Evolutionary conservation across 2,329 filamentous ascomycete genomes (phyloP), one percentile per base, ranked within the genome.

Genomic region (Lachnellula arida): DNA sequence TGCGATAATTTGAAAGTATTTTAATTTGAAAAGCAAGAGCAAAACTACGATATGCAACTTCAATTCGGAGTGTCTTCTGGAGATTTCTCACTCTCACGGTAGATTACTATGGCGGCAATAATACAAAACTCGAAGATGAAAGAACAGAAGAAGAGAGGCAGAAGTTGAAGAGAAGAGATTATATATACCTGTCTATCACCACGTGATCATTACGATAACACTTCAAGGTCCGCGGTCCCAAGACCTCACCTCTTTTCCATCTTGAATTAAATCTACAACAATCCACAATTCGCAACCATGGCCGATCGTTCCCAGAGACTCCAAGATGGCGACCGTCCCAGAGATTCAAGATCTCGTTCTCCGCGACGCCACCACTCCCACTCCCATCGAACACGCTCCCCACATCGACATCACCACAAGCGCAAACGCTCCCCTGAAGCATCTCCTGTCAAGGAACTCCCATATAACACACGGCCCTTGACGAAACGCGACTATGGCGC

Each of bases 401-500:
- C 59, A 12, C 63, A 60, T 46, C 57, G 54, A 39, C 71, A 74
- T 52, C 71, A 68, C 51, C 70, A 73, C 54, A 71, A 67, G 51
- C 68, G 63, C 57, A 66, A 67, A 34, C 70, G 60, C 53, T 68
- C 60, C 5, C 63, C 60, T 39, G 49, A 54, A 39, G 52, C 51
- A 39, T 23, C 37, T 15, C 54, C 54, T 17, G 32, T 52, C 3
- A 58, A 56, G 32, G 53, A 49, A 15, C 77, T 95, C 9, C 91
- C 91, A 0, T 86, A 84, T 65, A 76, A 79, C 51, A 85, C 89
- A 3, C 79, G 80, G 12, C 76, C 77, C 44, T 77, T 97, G 4
- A 81, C 80, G 7, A 92, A 88, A 67, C 77, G 80, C 52, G 89
- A 95, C 62, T 76, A 87, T n/a, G 71, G 75, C 1, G 65, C 73